Evolutionary conservation across 2,329 filamentous ascomycete genomes (phyloP), one percentile per base, ranked within the genome.

Genomic region (Fusarium xyrophilum): DNA sequence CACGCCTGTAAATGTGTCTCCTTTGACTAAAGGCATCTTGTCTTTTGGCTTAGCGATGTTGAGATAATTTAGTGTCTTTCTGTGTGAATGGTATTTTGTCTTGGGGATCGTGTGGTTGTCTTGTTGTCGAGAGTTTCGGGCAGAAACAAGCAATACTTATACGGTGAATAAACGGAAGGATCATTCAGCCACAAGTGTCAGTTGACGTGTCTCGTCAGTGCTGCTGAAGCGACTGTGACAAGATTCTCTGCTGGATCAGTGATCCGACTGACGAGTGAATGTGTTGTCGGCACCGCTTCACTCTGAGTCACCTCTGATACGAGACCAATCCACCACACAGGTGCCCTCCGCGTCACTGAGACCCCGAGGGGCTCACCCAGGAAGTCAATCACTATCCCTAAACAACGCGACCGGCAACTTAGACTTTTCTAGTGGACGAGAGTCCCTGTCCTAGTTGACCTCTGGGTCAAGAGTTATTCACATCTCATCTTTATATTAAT

Each of bases 121-220:
- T 42, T 25, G 7, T 25, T 13, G 23, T 19, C 11, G 15, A 17
- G 39, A 12, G 15, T 19, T 19, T 13, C 7, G 3, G 7, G 23
- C 21, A 42, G 11, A 9, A 25, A 25, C 5, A 42, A 13, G 39
- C 10, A 42, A 13, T 19, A 19, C 11, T 42, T 19, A 19, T 25
- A 42, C 2, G 11, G 0, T 4, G 7, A 13, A 42, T 6, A 19
- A 19, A 13, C 3, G 1, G 23, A 6, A 19, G 10, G 2, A 42
- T 23, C 15, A 17, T 25, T 25, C 21, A 25, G 23, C 21, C 8
- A 19, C 21, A 7, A 42, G 10, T 12, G 3, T 12, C 15, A 42
- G 10, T 8, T 19, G 5, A 8, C 2, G 15, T 13, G 7, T 8
- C 21, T 25, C 10, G 1, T 19, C 23, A 25, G 5, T 6, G 21